phyloP scores from a whole-genome alignment of 805 yeast species.

The Saccharomycopsis sp. region DNA sequence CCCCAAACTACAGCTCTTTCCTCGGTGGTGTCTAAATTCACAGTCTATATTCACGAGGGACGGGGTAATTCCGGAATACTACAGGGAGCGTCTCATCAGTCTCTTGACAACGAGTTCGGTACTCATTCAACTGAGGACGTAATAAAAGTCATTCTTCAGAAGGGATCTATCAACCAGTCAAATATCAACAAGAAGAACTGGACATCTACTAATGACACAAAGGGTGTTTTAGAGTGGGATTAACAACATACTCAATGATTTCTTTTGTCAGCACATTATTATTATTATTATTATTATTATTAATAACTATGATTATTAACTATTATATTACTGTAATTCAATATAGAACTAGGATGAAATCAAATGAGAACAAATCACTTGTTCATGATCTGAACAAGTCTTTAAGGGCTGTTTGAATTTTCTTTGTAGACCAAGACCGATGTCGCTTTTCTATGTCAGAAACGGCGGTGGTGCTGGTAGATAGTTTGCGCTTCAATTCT shows the following conservation, averaged over 20 bases:
- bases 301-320: no score
- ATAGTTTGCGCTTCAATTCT: not conserved
- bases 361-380: no score
- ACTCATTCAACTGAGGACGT: constrained; percentile 44
- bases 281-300: no score
- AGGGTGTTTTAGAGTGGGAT: constrained; percentile 25
- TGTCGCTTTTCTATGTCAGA: not conserved
- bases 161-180: constrained; percentile 41
- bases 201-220: constrained; percentile 42
- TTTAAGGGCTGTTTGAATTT: not conserved
- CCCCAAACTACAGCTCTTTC: constrained; percentile 47
- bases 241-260: not conserved
- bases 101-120: constrained; percentile 66
- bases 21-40: constrained; percentile 56
- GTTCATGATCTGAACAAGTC: not conserved
- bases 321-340: not conserved
- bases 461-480: not conserved
- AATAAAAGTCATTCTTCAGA: constrained; percentile 49
- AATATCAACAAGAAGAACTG: constrained; percentile 27
- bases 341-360: no score
- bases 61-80: constrained; percentile 65
- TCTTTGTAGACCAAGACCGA: not conserved
- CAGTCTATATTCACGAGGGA: constrained; percentile 58
- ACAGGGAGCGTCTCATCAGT: constrained; percentile 64
- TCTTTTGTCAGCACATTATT: not conserved